Evolutionary conservation across 106 monocot genomes (phyloP).

Genomic region (Dactylorhiza incarnata): DNA sequence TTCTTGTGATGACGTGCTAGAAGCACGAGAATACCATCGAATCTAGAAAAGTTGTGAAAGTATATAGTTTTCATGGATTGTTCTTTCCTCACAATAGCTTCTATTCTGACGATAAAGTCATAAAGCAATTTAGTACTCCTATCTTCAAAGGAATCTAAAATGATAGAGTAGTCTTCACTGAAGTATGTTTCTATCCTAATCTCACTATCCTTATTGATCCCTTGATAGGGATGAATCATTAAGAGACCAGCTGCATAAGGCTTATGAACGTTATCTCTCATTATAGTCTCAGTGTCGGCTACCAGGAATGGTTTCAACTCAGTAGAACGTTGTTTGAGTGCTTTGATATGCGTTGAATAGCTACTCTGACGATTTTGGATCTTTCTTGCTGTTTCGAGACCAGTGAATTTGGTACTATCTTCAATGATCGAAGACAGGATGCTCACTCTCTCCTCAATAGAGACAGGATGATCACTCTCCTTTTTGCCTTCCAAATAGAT

Average conservation of each 20-base stretch:
- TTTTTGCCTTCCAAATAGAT: too few species aligned
- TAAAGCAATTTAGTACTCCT: background rate
- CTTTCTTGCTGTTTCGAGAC: background rate
- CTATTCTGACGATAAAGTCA: too few species aligned
- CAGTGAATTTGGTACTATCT: too few species aligned
- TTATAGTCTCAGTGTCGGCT: background rate
- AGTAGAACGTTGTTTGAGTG: background rate
- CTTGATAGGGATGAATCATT: background rate
- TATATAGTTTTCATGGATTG: too few species aligned
- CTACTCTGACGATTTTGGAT: background rate
- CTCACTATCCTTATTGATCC: too few species aligned
- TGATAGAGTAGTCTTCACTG: background rate
- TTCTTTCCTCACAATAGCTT: too few species aligned
- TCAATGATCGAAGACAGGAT: too few species aligned
- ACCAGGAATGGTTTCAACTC: background rate
- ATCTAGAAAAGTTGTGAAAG: too few species aligned
- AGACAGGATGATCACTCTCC: too few species aligned
- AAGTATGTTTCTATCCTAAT: background rate
- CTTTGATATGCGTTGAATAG: background rate
- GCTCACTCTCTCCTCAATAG: too few species aligned
- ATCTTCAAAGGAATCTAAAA: background rate
- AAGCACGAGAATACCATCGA: too few species aligned
- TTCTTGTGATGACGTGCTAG: too few species aligned
- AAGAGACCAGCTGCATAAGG: constrained; percentile 7
- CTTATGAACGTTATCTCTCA: background rate